phyloP scores from a whole-genome alignment of 2,329 filamentous ascomycete genomes.

The Aspergillus japonicus region DNA sequence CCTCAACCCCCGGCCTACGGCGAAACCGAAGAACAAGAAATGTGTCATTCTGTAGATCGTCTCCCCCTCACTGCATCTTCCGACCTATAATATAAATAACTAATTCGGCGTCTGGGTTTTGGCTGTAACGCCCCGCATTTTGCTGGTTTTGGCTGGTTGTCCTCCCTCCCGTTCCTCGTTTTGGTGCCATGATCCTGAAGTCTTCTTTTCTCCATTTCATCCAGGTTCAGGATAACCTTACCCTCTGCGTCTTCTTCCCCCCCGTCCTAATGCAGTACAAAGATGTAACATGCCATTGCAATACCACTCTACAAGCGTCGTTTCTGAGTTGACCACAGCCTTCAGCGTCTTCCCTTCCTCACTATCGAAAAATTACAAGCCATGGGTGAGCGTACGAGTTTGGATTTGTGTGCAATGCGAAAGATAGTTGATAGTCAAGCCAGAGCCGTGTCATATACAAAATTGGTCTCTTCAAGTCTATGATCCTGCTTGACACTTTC shows the following conservation, averaged over 20 bases:
- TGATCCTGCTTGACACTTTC: slow-evolving; percentile 10
- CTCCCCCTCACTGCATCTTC: slow-evolving; percentile 19
- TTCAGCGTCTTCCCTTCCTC: background rate
- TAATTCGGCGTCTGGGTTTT: slow-evolving; percentile 39
- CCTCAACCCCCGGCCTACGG: slow-evolving; percentile 47
- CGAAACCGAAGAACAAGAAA: slow-evolving; percentile 48
- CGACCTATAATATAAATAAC: slow-evolving; percentile 40
- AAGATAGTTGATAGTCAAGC: background rate
- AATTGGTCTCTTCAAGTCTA: slow-evolving; percentile 1
- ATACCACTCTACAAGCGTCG: slow-evolving; percentile 23
- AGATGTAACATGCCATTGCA: slow-evolving; percentile 28
- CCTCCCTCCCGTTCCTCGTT: slow-evolving; percentile 12
- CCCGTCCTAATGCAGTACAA: slow-evolving; percentile 24
- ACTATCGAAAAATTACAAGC: background rate
- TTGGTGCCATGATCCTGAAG: slow-evolving; percentile 23
- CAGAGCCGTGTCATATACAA: background rate
- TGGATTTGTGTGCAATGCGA: background rate
- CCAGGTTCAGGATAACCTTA: slow-evolving; percentile 14
- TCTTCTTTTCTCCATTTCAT: slow-evolving; percentile 10
- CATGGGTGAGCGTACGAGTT: background rate
- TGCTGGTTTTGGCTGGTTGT: slow-evolving; percentile 22
- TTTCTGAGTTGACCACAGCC: background rate
- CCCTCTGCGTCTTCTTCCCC: slow-evolving; percentile 12
- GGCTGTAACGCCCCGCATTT: slow-evolving; percentile 25
- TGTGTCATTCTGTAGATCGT: slow-evolving; percentile 45